phyloP scores from a whole-genome alignment of 345 rosid genomes.

The Excoecaria agallocha region DNA sequence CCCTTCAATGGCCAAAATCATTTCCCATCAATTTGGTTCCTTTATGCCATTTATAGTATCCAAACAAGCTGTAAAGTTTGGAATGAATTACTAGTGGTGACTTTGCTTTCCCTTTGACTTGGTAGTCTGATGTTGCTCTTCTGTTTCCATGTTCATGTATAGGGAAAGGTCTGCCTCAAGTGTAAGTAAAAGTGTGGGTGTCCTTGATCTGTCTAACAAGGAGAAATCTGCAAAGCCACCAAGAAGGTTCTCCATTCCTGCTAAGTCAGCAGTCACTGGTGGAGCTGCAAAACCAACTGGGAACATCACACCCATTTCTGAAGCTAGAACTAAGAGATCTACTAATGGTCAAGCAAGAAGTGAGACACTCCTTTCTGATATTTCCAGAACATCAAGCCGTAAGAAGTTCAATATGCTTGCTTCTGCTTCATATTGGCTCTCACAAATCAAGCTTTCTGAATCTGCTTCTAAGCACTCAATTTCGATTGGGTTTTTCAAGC shows the following conservation, averaged over 20 bases:
- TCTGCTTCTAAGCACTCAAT: constrained; percentile 65
- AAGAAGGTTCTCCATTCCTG: constrained; percentile 70
- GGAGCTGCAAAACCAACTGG: constrained; percentile 37
- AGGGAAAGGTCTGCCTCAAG: constrained; percentile 49
- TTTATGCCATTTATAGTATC: too few species aligned
- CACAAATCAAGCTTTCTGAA: constrained; percentile 76
- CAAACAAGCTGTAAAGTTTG: background rate
- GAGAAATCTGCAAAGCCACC: constrained; percentile 77
- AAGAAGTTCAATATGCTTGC: constrained; percentile 46
- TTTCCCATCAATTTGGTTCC: too few species aligned
- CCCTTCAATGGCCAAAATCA: too few species aligned
- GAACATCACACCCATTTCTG: constrained; percentile 54
- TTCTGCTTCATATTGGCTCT: constrained; percentile 69
- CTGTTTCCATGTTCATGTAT: background rate
- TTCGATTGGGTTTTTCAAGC: constrained; percentile 87
- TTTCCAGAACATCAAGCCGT: constrained; percentile 44
- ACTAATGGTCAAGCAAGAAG: constrained; percentile 36
- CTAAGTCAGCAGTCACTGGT: constrained; percentile 38
- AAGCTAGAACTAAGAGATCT: constrained; percentile 47
- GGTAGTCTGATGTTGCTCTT: background rate
- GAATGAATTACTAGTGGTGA: background rate
- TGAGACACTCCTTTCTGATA: constrained; percentile 55
- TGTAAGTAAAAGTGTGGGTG: constrained; percentile 71
- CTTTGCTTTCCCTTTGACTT: background rate
- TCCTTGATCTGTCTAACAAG: constrained; percentile 63